phyloP scores from a whole-genome alignment of 805 yeast species.

The Metschnikowia amazonensis region DNA sequence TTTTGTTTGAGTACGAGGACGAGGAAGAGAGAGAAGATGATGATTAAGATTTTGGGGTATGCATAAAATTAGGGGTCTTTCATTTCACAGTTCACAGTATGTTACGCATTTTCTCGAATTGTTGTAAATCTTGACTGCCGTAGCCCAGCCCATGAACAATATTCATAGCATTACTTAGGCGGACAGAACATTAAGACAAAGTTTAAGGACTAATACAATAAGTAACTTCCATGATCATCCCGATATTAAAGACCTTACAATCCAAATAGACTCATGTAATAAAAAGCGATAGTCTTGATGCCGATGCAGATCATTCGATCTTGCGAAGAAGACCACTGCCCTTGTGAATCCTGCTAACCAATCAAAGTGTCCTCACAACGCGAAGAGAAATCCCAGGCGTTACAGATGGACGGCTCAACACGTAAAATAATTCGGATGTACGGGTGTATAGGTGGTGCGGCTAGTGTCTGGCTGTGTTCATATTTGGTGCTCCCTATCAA shows the following conservation, averaged over 20 bases:
- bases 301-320: neutral
- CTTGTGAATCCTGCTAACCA: too few relatives aligned
- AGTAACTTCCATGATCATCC: too few relatives aligned
- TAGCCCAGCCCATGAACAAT: neutral
- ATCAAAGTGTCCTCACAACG: neutral
- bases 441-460: conserved; percentile 1
- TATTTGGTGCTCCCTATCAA: conserved; percentile 1
- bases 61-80: neutral
- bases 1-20: conserved; percentile 34
- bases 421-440: neutral
- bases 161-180: neutral
- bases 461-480: conserved; percentile 2
- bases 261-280: too few relatives aligned
- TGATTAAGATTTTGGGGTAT: neutral
- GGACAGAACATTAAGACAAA: too few relatives aligned
- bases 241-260: too few relatives aligned
- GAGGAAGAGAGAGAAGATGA: conserved; percentile 16
- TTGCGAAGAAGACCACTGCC: too few relatives aligned
- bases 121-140: neutral
- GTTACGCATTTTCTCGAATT: neutral
- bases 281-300: too few relatives aligned
- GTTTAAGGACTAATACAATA: neutral
- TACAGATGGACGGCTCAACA: neutral
- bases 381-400: neutral
- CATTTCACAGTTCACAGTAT: neutral